Base-by-base conservation (phyloP, 1,139 yeast species). In the Blastobotrys niveus region DNA sequence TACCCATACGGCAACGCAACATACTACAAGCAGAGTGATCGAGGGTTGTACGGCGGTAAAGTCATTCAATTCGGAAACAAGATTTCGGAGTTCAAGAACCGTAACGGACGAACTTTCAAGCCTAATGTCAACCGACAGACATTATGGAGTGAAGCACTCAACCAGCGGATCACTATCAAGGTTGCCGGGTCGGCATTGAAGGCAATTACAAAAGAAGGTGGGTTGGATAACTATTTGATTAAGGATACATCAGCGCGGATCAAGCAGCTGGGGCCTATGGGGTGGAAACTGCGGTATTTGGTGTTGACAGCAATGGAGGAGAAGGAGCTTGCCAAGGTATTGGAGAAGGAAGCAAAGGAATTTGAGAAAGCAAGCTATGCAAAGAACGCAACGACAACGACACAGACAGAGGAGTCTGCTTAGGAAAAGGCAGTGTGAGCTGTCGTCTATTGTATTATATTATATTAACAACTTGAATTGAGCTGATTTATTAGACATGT, bases 191-290 rank as follows among this genome's bases (percentile, higher is more conserved):
- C 81, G 50, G 96, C 88, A 3, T 71, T 91, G 59, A 78, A 82
- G 58, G 88, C 96, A 1, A 82, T 91, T 51, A 81, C 85, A 47
- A 85, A 80, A 57, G 97, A 89, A 65, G 97, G 97, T 51, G 98
- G 98, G 12, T 72, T 91, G 51, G 98, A 91, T 61, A 79, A 80
- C 55, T 91, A 91, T 62, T 66, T 91, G 51, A 75, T 80, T 46
- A 91, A 91, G 67, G 94, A 87, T 50, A 86, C 83, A 55, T 73
- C 94, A 9, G 94, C 95, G 3, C 76, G 98, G 66, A 72, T 86
- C 52, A 91, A 91, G 70, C 95, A 93, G 60, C 70, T 91, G 59
- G 98, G 98, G 1, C 82, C 89, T 47, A 73, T 76, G 48, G 98
- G 96, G 25, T 91, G 97, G 97, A 77, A 75, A 58, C 72, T 91